These are phyloP conservation scores for Termitomyces sp. DNA, from an alignment of 768 basidiomycete species.

Conservation along the genomic window DNA sequence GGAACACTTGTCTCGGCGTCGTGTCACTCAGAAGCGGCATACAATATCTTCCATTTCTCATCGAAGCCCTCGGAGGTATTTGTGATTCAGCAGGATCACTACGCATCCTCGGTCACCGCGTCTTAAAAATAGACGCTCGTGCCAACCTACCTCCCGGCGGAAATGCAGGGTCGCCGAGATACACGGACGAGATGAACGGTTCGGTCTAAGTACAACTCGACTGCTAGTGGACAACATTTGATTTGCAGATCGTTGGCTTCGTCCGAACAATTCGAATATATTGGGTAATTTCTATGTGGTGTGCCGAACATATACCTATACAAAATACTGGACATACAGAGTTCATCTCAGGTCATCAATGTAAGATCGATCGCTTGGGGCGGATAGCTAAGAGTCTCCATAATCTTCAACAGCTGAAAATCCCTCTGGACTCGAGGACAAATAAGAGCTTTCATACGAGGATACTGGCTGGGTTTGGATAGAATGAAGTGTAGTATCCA, in stretches of 20 bases:
- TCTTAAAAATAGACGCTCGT: constrained; percentile 5
- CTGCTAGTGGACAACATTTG: background rate
- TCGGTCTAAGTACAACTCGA: background rate
- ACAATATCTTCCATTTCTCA: constrained; percentile 4
- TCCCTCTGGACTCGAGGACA: constrained; percentile 37
- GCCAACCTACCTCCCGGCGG: constrained; percentile 7
- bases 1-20: background rate
- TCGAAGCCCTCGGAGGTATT: constrained; percentile 8
- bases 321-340: background rate
- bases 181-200: background rate
- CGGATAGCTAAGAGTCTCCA: constrained; percentile 26
- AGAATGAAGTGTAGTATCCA: constrained; percentile 29
- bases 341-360: constrained; percentile 2
- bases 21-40: background rate
- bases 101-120: constrained; percentile 12
- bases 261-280: background rate
- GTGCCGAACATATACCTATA: background rate
- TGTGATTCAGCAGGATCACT: constrained; percentile 6
- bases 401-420: constrained; percentile 38
- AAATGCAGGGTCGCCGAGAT: constrained; percentile 6
- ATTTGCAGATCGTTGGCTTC: background rate
- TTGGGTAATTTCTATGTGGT: background rate
- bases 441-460: constrained; percentile 17
- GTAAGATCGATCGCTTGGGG: background rate
- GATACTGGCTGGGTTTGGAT: constrained; percentile 12